Evolutionary conservation across 2,329 filamentous ascomycete species (phyloP).

Genomic region (Diaporthe nobilis): DNA sequence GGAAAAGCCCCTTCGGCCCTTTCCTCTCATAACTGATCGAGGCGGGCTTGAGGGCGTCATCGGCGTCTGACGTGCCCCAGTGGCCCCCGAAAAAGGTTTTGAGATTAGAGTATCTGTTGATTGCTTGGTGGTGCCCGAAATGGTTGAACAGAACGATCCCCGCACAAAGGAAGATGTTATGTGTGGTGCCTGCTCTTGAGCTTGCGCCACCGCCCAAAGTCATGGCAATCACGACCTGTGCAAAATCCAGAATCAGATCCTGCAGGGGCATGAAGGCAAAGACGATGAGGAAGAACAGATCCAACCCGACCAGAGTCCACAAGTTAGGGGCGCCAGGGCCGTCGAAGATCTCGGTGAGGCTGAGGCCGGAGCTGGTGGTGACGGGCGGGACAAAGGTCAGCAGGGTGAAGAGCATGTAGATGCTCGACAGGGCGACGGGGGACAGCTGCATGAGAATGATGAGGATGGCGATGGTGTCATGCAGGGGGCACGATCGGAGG

Average conservation of each 20-base stretch:
- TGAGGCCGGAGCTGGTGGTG: constrained; percentile 82
- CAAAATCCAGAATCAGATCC: constrained; percentile 88
- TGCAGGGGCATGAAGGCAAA: constrained; percentile 92
- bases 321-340: constrained; percentile 88
- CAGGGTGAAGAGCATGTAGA: constrained; percentile 93
- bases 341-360: constrained; percentile 92
- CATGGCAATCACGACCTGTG: constrained; percentile 93
- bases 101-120: constrained; percentile 62
- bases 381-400: constrained; percentile 92
- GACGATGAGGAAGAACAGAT: constrained; percentile 84
- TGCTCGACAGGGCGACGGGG: constrained; percentile 86
- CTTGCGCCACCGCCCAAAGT: constrained; percentile 87
- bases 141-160: constrained; percentile 74
- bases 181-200: constrained; percentile 76
- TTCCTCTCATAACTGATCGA: constrained; percentile 68
- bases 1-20: constrained; percentile 74
- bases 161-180: constrained; percentile 80
- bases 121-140: constrained; percentile 59
- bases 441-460: constrained; percentile 95
- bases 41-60: constrained; percentile 63
- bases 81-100: constrained; percentile 49
- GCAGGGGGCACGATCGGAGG: constrained; percentile 88
- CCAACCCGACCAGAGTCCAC: constrained; percentile 86
- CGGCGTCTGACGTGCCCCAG: constrained; percentile 58
- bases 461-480: constrained; percentile 96